Evolutionary conservation across 2,329 filamentous ascomycete genomes (phyloP), one percentile per base, ranked within the genome.

Genomic region (Tolypocladium pustulatum): DNA sequence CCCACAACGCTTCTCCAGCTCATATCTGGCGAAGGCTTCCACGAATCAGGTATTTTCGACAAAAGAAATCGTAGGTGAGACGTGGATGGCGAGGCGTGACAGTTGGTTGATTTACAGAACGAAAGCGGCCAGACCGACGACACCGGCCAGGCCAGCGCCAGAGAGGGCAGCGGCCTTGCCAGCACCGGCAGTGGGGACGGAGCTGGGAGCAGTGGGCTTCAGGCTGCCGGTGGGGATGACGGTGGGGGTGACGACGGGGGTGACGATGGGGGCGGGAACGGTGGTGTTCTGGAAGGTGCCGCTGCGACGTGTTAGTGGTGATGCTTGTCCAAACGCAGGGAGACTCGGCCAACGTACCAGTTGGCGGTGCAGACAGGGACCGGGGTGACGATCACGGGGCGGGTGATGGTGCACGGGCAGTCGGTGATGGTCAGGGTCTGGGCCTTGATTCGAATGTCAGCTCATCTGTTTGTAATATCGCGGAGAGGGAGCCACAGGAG

Each of bases 361-460:
- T n/a, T n/a, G n/a, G 74, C 75, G 71, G 75, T 67, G 81, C 81
- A 84, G 72, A 75, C 66, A 53, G 83, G 80, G 53, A 75, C 72
- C 62, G 78, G 76, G 70, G 76, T 75, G 72, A 75, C 78, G 69
- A 75, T 73, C 66, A 85, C 75, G 58, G 83, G 81, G 76, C 79
- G 81, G 76, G 78, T 80, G 74, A 84, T 69, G 69, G 83, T 89
- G 85, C 85, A 88, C 66, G 85, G 82, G 81, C 86, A 88, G 80
- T 87, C 78, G 67, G 83, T 83, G 79, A 89, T 82, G 77, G 86
- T 89, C 73, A 88, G 74, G 72, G 84, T 86, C 72, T 84, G 86
- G 71, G 86, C 75, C 76, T 81, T n/a, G n/a, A n/a, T n/a, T n/a
- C n/a, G n/a, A n/a, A n/a, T n/a, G n/a, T n/a, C n/a, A n/a, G n/a